Evolutionary conservation across 75 land plant species (phyloP), one percentile per base, ranked within the genome.

Genomic region (Azolla pinnata): DNA sequence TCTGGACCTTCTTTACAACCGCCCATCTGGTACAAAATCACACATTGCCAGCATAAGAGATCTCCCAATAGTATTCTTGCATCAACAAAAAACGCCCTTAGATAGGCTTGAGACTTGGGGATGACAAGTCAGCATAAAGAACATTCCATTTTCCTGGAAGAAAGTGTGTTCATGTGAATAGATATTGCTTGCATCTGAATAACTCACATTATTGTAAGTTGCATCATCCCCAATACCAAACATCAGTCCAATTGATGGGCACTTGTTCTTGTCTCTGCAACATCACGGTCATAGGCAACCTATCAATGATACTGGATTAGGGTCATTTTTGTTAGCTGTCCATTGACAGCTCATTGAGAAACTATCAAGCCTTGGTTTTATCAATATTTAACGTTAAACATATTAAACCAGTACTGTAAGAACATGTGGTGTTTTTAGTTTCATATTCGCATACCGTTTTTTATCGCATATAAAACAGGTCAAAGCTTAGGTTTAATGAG

Each of bases 1-100:
- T 49, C 79, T 12, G 66, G 62, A 16, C 52, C 45, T 56, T 86
- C 78, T 33, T 75, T 49, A 44, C 98, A 93, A 3, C 85, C 98
- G 35, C 98, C 98, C 98, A 93, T 93, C 98, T 93, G 64, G n/a
- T n/a, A n/a, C n/a, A n/a, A n/a, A n/a, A n/a, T n/a, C n/a, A n/a
- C n/a, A n/a, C n/a, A n/a, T n/a, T n/a, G n/a, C n/a, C 40, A 35
- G 40, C 12, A 35, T 35, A 35, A 5, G 40, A 12, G 40, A 35
- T 35, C 40, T 35, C 12, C n/a, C n/a, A n/a, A n/a, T n/a, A n/a
- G n/a, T n/a, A n/a, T n/a, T n/a, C n/a, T n/a, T n/a, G 12, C 40
- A 35, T 35, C 40, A 5, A 5, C 40, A 5, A 5, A 35, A 35
- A 5, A 35, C 12, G 40, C 40, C 40, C 12, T 12, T 35, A 35